Conservation (phyloP, 805 yeast species). For the Starmerella ratchasimensis region DNA sequence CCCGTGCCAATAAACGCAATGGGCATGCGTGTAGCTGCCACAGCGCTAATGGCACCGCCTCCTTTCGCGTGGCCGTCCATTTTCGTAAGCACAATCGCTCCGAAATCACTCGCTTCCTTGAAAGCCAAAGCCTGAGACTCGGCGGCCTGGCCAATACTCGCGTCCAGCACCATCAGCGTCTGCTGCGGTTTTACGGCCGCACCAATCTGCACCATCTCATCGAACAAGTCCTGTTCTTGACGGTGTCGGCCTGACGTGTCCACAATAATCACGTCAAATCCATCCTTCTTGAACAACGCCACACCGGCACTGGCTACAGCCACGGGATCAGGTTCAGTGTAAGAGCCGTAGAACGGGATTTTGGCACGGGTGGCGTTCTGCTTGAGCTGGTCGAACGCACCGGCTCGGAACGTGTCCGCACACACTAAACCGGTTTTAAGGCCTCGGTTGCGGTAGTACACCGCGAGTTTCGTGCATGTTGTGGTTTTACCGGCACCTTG, state of each 20-base stretch:
- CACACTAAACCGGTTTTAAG: constrained; percentile 92
- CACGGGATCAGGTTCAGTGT: constrained; percentile 91
- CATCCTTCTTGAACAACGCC: constrained; percentile 74
- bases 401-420: constrained; percentile 99
- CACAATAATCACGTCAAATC: constrained; percentile 84
- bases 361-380: constrained; percentile 93
- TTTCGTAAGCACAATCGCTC: constrained; percentile 86
- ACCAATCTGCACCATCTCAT: constrained; percentile 89
- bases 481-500: constrained; percentile 99
- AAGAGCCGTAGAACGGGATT: constrained; percentile 89
- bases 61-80: constrained; percentile 99
- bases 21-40: constrained; percentile 92
- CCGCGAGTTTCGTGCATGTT: constrained; percentile 91
- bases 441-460: constrained; percentile 83
- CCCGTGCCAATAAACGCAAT: constrained; percentile 96
- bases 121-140: constrained; percentile 89
- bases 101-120: constrained; percentile 84
- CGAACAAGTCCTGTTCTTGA: constrained; percentile 81
- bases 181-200: constrained; percentile 84
- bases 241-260: constrained; percentile 98
- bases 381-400: constrained; percentile 96
- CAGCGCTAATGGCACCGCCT: constrained; percentile 98
- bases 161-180: constrained; percentile 94
- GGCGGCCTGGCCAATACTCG: constrained; percentile 97
- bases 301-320: constrained; percentile 87